Evolutionary conservation across 2,329 filamentous ascomycete species (phyloP).

Genomic region (Fusarium brevicatenulatum): DNA sequence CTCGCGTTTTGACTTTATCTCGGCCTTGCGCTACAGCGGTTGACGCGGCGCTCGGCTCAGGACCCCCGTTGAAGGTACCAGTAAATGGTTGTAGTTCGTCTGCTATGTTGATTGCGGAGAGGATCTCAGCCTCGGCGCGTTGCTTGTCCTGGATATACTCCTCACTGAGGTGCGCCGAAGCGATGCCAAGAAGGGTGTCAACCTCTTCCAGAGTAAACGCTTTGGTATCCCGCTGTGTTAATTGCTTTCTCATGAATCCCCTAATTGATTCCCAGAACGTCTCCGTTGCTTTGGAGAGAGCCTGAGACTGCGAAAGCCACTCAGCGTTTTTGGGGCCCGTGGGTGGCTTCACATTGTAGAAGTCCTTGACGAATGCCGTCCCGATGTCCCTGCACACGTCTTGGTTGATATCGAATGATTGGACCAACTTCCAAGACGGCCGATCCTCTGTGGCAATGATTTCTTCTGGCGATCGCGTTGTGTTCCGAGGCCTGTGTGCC

Average conservation of each 20-base stretch:
- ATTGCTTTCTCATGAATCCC: rapidly evolving
- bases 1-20: neutral
- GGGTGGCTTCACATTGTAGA: neutral
- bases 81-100: rapidly evolving
- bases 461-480: no score
- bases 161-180: neutral
- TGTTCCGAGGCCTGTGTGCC: no score
- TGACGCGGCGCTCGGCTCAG: rapidly evolving
- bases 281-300: rapidly evolving
- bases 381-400: no score
- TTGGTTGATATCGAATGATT: no score
- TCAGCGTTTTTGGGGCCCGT: rapidly evolving
- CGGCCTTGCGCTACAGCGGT: rapidly evolving
- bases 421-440: no score
- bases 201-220: neutral
- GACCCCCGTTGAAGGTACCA: rapidly evolving
- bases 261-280: neutral
- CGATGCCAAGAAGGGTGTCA: rapidly evolving
- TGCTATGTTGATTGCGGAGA: rapidly evolving
- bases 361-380: neutral
- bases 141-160: neutral
- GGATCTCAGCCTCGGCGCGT: rapidly evolving
- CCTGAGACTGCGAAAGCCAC: neutral
- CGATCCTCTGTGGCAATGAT: no score
- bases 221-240: no score